Base-by-base conservation (phyloP, 2,329 filamentous ascomycete genomes). In the Stagonosporopsis tanaceti region DNA sequence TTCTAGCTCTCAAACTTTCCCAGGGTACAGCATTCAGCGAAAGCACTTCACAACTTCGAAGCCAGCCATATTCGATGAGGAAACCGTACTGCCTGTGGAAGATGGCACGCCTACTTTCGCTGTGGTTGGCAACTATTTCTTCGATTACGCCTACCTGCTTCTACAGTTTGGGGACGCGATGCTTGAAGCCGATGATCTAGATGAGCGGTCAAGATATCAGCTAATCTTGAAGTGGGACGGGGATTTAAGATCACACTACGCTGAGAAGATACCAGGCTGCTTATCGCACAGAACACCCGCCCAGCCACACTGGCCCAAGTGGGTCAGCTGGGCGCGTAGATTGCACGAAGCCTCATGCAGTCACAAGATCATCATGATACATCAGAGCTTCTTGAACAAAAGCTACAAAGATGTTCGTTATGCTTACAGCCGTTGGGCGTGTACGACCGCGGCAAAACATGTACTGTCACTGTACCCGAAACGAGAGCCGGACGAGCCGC, bases 361-460 rank as follows among this genome's bases (percentile, higher is more conserved):
- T 8, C 78, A 81, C 37, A 80, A 81, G 54, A 74, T 79, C n/a
- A 80, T 81, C 57, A 80, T 80, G 78, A 73, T 79, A 5, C 77
- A 79, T 50, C 73, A 79, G 40, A 76, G 73, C 37, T 80, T 80
- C 50, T 62, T 80, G 2, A 76, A 76, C 37, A 66, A 72, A 38
- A 79, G 77, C 46, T 80, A 80, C 59, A 77, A 74, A 3, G 77
- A 78, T 38, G 69, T 69, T 1, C 72, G 75, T n/a, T 81, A 78
- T 50, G 72, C 72, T 3, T 78, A 79, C 53, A 80, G 76, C 8
- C 71, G 78, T 22, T 76, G 76, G 65, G 79, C 78, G 0, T 79
- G 77, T 48, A 70, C 76, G 41, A 76, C 71, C 11, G 76, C 78
- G 3, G 73, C 79, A 22, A 74, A 71, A 64, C 78, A 67, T 46